These are phyloP conservation scores for Rhododendron simsii DNA, from an alignment of 148 eudicot species.

Conservation along the genomic window DNA sequence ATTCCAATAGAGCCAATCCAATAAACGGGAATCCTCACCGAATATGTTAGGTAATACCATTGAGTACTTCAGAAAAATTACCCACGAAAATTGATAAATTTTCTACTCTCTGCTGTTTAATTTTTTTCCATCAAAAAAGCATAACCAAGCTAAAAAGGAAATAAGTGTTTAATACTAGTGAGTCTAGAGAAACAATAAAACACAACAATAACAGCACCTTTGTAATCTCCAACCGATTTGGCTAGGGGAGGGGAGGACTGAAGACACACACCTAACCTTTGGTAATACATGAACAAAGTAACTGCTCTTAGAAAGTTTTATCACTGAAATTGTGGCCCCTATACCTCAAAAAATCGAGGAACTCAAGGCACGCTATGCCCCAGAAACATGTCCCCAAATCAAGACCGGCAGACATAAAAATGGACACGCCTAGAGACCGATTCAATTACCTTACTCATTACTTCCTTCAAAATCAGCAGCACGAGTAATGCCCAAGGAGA, in stretches of 20 bases:
- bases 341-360: not conserved
- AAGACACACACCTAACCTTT: not conserved
- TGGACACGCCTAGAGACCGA: not conserved
- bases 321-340: not conserved
- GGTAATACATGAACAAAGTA: not conserved
- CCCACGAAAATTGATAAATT: not conserved
- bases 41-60: not conserved
- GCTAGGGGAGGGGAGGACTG: not conserved
- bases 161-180: not conserved
- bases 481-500: not conserved
- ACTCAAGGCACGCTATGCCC: not conserved
- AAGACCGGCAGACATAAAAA: not conserved
- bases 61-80: not conserved
- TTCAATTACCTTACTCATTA: not conserved
- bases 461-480: not conserved
- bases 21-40: not conserved
- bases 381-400: not conserved
- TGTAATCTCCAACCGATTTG: not conserved
- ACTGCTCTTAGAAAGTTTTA: not conserved
- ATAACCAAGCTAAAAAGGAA: not conserved
- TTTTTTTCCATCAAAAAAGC: not conserved
- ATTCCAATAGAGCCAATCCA: not conserved
- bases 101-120: not conserved
- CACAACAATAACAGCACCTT: not conserved
- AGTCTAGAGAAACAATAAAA: not conserved